phyloP scores from a whole-genome alignment of 805 yeast species.

The Isabelozyma rhagii region DNA sequence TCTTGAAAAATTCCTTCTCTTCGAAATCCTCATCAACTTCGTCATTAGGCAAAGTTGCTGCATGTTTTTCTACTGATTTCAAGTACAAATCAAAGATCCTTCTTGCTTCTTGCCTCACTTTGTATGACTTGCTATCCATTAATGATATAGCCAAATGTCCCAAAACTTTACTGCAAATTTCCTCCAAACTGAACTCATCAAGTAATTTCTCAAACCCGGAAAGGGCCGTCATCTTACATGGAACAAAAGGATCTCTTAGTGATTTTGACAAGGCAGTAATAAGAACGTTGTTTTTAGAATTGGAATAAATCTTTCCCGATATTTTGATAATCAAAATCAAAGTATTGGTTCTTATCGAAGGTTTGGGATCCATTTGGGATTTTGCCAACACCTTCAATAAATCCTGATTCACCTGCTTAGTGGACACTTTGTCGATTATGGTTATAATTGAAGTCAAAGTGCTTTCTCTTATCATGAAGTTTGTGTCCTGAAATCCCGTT shows the following conservation, averaged over 20 bases:
- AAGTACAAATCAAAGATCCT: slow-evolving; percentile 59
- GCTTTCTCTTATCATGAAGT: slow-evolving; percentile 73
- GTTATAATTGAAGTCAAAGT: slow-evolving; percentile 67
- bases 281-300: slow-evolving; percentile 66
- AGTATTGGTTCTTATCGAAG: slow-evolving; percentile 77
- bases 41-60: slow-evolving; percentile 31
- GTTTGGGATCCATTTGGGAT: slow-evolving; percentile 71
- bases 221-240: slow-evolving; percentile 73
- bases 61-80: slow-evolving; percentile 36
- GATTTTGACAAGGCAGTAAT: slow-evolving; percentile 86
- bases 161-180: slow-evolving; percentile 74
- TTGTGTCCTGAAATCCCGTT: slow-evolving; percentile 86
- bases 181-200: slow-evolving; percentile 66
- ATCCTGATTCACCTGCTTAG: slow-evolving; percentile 84
- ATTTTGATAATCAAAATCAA: slow-evolving; percentile 66
- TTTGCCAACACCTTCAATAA: slow-evolving; percentile 76
- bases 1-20: slow-evolving; percentile 34
- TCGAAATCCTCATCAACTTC: slow-evolving; percentile 34
- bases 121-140: slow-evolving; percentile 62
- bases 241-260: slow-evolving; percentile 72
- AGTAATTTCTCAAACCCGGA: slow-evolving; percentile 65
- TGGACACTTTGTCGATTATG: slow-evolving; percentile 63
- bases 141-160: slow-evolving; percentile 84
- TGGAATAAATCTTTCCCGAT: slow-evolving; percentile 52
- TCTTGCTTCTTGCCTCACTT: slow-evolving; percentile 72